Base-by-base conservation (phyloP, 306 rosid genomes). In the Arachis hypogaea region DNA sequence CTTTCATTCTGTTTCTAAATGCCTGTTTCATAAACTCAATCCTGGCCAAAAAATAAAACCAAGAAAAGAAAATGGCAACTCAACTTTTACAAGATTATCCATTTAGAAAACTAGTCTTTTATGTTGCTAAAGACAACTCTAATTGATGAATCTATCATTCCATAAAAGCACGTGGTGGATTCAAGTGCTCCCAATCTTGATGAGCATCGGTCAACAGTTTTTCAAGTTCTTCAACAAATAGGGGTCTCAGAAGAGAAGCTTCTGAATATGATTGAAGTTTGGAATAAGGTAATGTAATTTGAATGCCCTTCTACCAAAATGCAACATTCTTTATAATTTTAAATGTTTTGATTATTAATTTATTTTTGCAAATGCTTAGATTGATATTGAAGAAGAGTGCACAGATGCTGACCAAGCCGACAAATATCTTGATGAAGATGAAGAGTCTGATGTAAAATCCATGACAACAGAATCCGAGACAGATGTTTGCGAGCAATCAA, bases 171-270 rank as follows among this genome's bases (percentile, higher is more conserved):
- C 74, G 96, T 92, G 75, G 87, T 94, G 81, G 99, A 94, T 84
- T 94, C 88, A 58, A 90, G 87, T 76, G 97, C 99, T 73, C 97
- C 97, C 73, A 92, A 94, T 86, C 92, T 92, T 49, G 88, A 90
- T 49, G 99, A 94, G 84, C 99, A 94, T 77, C 90, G 96, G 45
- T 83, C 83, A 52, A 90, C 97, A 59, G 98, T 94, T 70, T 69
- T 90, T 29, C 88, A 81, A 77, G 96, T 92, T 77, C 99, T 94
- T 71, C 85, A 84, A 81, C 93, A 94, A 85, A 87, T 94, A 51
- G 98, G 98, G 7, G 98, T 90, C 11, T 80, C 96, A 30, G 77
- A 83, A 72, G 91, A 78, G 86, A 94, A 94, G 85, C 85, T 92
- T 83, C 84, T 77, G 66, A 86, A 88, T 79, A 94, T 90, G 99